Percentiles rank a stretch among this genome's conserved stretches.
phyloP scores from a whole-genome alignment of 345 rosid species.

The Leavenworthia alabamica region DNA sequence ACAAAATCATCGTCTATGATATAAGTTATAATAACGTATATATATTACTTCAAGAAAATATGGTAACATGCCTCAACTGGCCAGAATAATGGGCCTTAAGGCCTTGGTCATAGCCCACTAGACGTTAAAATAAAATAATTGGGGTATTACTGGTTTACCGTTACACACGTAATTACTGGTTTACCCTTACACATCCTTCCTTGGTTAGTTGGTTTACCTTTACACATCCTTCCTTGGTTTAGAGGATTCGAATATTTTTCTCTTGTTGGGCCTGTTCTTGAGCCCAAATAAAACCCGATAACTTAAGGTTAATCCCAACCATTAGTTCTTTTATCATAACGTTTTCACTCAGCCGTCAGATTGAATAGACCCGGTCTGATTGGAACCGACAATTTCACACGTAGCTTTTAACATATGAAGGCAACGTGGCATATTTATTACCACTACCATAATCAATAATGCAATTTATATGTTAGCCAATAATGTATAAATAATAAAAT shows the following conservation, averaged over 20 bases:
- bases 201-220: too few relatives aligned
- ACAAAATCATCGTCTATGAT: too few relatives aligned
- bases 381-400: slow-evolving; percentile 15
- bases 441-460: slow-evolving; percentile 19
- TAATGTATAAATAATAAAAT: background rate
- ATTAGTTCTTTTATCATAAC: background rate
- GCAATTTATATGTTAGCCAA: background rate
- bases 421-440: slow-evolving; percentile 11
- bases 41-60: too few relatives aligned
- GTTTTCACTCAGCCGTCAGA: slow-evolving; percentile 4
- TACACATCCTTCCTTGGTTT: too few relatives aligned
- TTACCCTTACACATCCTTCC: background rate
- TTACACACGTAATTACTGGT: background rate
- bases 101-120: too few relatives aligned
- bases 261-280: slow-evolving; percentile 9
- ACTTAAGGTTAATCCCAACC: slow-evolving; percentile 6
- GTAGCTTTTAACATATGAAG: slow-evolving; percentile 1
- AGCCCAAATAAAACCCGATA: background rate
- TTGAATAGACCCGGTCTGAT: slow-evolving; percentile 2
- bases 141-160: too few relatives aligned
- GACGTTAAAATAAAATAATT: too few relatives aligned
- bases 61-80: too few relatives aligned
- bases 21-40: too few relatives aligned
- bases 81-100: too few relatives aligned
- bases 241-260: too few relatives aligned